Evolutionary conservation across 495 filamentous ascomycete species (phyloP), one percentile per base, ranked within the genome.

Genomic region (Echria macrotheca): DNA sequence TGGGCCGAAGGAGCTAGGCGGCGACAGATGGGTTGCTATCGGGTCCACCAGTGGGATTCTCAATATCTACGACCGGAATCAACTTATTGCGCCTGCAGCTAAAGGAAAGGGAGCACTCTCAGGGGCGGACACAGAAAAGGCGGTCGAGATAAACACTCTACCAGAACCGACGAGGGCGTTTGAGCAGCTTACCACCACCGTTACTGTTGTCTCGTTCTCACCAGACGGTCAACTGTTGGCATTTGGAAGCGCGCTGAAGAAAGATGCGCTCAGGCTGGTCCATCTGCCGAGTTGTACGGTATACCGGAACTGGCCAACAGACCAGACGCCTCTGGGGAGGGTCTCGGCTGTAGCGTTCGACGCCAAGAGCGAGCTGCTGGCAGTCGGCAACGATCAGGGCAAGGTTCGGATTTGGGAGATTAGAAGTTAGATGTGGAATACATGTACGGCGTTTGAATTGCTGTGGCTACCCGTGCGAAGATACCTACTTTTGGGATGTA

Each of bases 281-380:
- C 93, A 98, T 66, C 69, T 98, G 56, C 91, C 91, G 1, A 86
- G 79, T 50, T 95, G 89, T 63, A 94, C 89, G 2, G 89, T 96
- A 12, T 98, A 93, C 73, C 81, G 80, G 58, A 97, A 98, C 67
- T 98, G 93, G 93, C 93, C 93, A 17, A 98, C 93, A 32, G 77
- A 79, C 31, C 80, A 83, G 64, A 98, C 93, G 46, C 91, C 94
- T 8, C 61, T 98, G 50, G 94, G 94, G 0, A 76, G 89, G 25
- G 82, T 97, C 44, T 87, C 85, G 3, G 77, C 82, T 1, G 81
- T 96, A 37, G 85, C 87, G 15, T 89, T 91, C 57, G 80, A 76
- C n/a, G 79, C 79, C 5, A 67, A 71, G 43, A 84, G 80, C 24
- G 78, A 86, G 56, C 70, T 90, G 55, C 59, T 96, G 46, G 87